A percentile compares a stretch with the other conserved stretches of the same genome.
Evolutionary conservation across 148 eudicot species (phyloP).

Genomic region (Camellia sinensis): DNA sequence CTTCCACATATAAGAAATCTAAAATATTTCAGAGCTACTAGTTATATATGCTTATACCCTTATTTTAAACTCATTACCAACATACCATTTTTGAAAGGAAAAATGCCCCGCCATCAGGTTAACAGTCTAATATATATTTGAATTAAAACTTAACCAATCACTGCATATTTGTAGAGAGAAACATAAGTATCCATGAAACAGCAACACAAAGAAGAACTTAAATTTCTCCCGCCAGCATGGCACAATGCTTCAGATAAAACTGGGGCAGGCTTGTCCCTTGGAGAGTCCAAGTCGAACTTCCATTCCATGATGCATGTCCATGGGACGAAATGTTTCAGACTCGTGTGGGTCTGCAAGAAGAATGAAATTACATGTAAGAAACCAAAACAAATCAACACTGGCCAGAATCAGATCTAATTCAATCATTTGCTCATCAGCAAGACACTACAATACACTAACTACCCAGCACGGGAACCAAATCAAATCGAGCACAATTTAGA

Average conservation of each 20-base stretch:
- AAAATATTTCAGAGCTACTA: too few species aligned
- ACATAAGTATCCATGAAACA: neutral
- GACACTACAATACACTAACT: neutral
- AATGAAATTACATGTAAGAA: conserved; percentile 7
- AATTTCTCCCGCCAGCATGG: neutral
- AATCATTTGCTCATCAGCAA: neutral
- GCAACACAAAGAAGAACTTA: neutral
- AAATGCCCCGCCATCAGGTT: neutral
- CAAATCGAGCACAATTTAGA: neutral
- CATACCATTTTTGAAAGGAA: too few species aligned
- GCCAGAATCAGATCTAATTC: neutral
- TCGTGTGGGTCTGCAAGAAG: conserved; percentile 77
- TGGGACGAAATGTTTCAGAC: conserved; percentile 62
- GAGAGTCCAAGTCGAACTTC: conserved; percentile 88
- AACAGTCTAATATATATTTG: neutral
- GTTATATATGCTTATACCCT: too few species aligned
- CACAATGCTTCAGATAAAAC: conserved; percentile 50
- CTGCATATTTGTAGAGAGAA: neutral
- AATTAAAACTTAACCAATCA: neutral
- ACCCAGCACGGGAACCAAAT: neutral
- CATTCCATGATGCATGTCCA: conserved; percentile 94
- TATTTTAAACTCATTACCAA: too few species aligned
- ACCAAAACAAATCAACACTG: neutral
- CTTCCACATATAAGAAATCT: too few species aligned
- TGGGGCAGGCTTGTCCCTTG: conserved; percentile 84